A percentile compares a stretch with the other conserved stretches of the same genome.
These are phyloP conservation scores for Eucalyptus cloeziana DNA, from an alignment of 345 rosid species.

Conservation along the genomic window DNA sequence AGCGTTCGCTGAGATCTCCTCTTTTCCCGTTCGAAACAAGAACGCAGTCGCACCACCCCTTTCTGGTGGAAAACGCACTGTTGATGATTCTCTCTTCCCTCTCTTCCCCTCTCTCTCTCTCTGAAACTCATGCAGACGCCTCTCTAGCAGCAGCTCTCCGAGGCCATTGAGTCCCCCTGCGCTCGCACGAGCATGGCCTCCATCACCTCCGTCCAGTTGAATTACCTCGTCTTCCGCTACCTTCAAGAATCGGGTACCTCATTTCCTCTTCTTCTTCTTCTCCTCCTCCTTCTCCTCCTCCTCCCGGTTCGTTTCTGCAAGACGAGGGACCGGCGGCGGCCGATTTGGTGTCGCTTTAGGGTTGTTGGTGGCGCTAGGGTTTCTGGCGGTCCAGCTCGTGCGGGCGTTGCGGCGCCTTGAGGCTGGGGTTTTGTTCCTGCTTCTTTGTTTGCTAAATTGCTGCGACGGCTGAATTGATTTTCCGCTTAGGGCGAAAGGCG, in stretches of 20 bases:
- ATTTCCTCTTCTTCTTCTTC: not conserved
- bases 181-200: slow-evolving; percentile 32
- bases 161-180: not conserved
- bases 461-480: not conserved
- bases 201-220: slow-evolving; percentile 73
- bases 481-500: not conserved
- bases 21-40: not conserved
- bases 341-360: not conserved
- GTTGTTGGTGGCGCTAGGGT: not conserved
- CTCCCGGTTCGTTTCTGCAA: not conserved
- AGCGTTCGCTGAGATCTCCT: not conserved
- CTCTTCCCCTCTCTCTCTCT: not conserved
- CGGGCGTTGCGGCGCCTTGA: not conserved
- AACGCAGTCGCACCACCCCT: not conserved
- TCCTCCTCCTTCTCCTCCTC: not conserved
- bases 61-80: not conserved
- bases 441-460: not conserved
- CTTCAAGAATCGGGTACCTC: slow-evolving; percentile 82
- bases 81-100: not conserved
- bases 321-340: not conserved
- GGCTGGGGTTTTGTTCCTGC: not conserved
- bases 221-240: slow-evolving; percentile 86
- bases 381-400: not conserved
- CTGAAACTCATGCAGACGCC: not conserved
- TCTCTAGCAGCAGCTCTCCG: not conserved